phyloP scores from a whole-genome alignment of 805 yeast genomes.

The Cephaloascus albidus region DNA sequence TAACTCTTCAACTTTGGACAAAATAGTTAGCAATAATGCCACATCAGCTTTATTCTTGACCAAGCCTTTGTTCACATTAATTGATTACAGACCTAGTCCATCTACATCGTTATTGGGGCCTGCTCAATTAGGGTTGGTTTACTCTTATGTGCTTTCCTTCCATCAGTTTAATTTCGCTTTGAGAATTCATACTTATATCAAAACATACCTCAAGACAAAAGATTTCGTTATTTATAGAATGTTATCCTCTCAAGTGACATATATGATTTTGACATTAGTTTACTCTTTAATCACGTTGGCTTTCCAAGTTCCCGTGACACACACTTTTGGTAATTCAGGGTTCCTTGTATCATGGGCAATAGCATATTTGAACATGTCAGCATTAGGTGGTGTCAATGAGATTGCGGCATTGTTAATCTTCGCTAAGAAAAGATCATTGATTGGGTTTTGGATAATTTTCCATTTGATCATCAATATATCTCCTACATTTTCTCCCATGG shows the following conservation, averaged over 20 bases:
- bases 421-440: slow-evolving; percentile 9
- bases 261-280: slow-evolving; percentile 17
- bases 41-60: slow-evolving; percentile 5
- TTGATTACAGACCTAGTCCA: slow-evolving; percentile 9
- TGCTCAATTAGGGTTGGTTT: slow-evolving; percentile 31
- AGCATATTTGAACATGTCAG: slow-evolving; percentile 17
- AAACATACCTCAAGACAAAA: slow-evolving; percentile 11
- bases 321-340: slow-evolving; percentile 19
- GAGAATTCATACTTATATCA: slow-evolving; percentile 6
- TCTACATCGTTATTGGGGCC: slow-evolving; percentile 24
- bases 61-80: slow-evolving; percentile 8
- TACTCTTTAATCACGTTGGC: slow-evolving; percentile 21
- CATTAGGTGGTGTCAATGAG: slow-evolving; percentile 19
- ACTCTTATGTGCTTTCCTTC: slow-evolving; percentile 14
- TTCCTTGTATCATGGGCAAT: slow-evolving; percentile 23
- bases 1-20: slow-evolving; percentile 1
- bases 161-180: slow-evolving; percentile 14
- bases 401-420: slow-evolving; percentile 11
- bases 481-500: slow-evolving; percentile 23
- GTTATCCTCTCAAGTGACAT: slow-evolving; percentile 19
- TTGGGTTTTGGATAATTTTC: slow-evolving; percentile 21
- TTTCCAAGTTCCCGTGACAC: slow-evolving; percentile 15
- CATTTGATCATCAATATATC: slow-evolving; percentile 18
- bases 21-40: slow-evolving; percentile 2
- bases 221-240: slow-evolving; percentile 18